Evolutionary conservation across 1,284 basidiomycete species (phyloP), one percentile per base, ranked within the genome.

Genomic region (Omphalotus olearius): DNA sequence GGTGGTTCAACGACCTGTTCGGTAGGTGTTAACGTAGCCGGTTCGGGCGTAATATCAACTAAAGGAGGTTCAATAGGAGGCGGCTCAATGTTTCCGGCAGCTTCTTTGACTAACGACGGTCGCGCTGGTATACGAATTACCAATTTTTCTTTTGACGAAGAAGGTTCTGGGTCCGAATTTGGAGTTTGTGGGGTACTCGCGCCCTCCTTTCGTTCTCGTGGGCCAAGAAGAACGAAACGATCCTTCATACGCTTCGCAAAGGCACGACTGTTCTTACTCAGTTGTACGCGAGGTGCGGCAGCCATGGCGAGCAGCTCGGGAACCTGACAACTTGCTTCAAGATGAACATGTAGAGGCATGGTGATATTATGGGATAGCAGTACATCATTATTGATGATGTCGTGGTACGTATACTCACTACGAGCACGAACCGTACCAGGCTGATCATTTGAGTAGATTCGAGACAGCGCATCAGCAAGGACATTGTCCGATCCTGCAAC

Each of bases 381-480:
- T 14, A 33, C 23, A 20, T 40, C 38, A 14, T 26, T 42, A 9
- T 39, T 23, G 6, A 41, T 36, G 5, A 43, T 14, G 11, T 50
- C 48, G 26, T 50, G 30, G 23, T 20, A 50, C 1, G 54, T 57
- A 37, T 57, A 60, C 28, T 61, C 59, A 0, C 47, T 47, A 3
- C 40, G 20, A 14, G 53, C 47, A 6, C 59, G 35, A 9, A 59
- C 58, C 1, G 60, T 63, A 6, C 58, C 63, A 4, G 55, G 55
- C 20, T 57, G 48, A 17, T 64, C 60, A 35, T 58, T 59, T 0
- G 54, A 56, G 40, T 62, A 59, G 7, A 60, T 52, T 0, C 59
- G 53, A 2, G 57, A 59, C 28, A 60, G 36, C 1, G 55, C 50
- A 26, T 60, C 53, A 1, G 56, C 54, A 0, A 60, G 30, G 4